These are phyloP conservation scores for Lachnellula hyalina DNA, from an alignment of 2,329 filamentous ascomycete species.

Conservation along the genomic window DNA sequence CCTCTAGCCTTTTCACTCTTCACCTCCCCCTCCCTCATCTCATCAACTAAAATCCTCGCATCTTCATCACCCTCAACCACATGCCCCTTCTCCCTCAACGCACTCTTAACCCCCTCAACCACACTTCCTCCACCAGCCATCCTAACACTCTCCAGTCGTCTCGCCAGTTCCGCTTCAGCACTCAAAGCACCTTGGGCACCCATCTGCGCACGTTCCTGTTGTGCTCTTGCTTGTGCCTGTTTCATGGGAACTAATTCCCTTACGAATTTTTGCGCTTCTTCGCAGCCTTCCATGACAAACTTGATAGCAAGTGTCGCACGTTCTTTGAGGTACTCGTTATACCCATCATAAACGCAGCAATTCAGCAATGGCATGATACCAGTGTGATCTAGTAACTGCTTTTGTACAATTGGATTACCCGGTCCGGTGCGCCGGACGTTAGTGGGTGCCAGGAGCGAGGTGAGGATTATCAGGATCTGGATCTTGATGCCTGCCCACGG, in stretches of 20 bases:
- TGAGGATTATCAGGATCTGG: constrained; percentile 84
- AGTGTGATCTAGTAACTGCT: constrained; percentile 78
- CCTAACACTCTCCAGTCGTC: too few relatives aligned
- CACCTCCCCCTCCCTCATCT: background rate
- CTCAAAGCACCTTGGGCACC: too few relatives aligned
- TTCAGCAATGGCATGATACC: constrained; percentile 84
- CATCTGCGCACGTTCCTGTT: too few relatives aligned
- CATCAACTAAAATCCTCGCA: background rate
- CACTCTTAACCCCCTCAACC: background rate
- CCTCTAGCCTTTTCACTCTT: background rate
- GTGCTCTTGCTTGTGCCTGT: constrained; percentile 15
- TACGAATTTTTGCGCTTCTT: constrained; percentile 67
- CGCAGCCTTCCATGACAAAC: constrained; percentile 70
- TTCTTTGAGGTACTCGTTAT: constrained; percentile 92
- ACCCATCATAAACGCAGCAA: constrained; percentile 85
- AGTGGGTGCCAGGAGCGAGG: constrained; percentile 82
- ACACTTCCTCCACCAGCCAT: background rate
- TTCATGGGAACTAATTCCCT: constrained; percentile 42
- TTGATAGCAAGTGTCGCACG: constrained; percentile 86
- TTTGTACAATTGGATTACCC: constrained; percentile 71
- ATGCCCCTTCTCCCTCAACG: background rate
- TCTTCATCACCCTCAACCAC: background rate
- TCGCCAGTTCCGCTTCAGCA: too few relatives aligned
- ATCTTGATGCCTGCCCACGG: constrained; percentile 78
- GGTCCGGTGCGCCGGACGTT: constrained; percentile 52